Evolutionary conservation across 768 basidiomycete genomes (phyloP).

Genomic region (Amanita rimosa): DNA sequence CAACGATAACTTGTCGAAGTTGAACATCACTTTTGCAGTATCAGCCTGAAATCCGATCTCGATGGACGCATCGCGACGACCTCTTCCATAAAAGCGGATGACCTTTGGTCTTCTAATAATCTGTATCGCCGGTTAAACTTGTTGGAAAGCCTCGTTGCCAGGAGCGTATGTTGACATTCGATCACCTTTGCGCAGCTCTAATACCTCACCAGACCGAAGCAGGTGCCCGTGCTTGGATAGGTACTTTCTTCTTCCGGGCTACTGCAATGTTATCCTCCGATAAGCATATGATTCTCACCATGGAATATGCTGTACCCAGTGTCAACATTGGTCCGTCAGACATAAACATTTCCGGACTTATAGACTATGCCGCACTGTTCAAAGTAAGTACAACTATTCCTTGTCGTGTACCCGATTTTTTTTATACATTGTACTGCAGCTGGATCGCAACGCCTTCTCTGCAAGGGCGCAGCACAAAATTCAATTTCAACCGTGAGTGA

Average conservation of each 20-base stretch:
- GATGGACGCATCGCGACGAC: conserved; percentile 8
- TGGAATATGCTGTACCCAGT: conserved; percentile 11
- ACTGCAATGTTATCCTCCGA: conserved; percentile 14
- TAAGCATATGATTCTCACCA: conserved; percentile 11
- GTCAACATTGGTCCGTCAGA: conserved; percentile 1
- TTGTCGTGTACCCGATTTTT: too few species aligned
- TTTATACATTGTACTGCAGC: too few species aligned
- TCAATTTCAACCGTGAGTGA: too few species aligned
- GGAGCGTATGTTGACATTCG: conserved; percentile 2
- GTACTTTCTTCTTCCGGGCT: conserved; percentile 12
- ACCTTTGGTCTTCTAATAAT: conserved; percentile 10
- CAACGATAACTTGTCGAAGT: conserved; percentile 8
- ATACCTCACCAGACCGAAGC: conserved; percentile 12
- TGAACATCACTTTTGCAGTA: conserved; percentile 8
- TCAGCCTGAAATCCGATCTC: conserved; percentile 8
- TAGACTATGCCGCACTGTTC: too few species aligned
- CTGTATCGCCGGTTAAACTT: conserved; percentile 9
- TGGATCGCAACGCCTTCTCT: too few species aligned
- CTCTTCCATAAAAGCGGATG: conserved; percentile 6
- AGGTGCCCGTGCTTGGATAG: conserved; percentile 12
- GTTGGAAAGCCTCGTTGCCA: conserved; percentile 9
- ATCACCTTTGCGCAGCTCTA: conserved; percentile 4
- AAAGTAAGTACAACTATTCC: too few species aligned
- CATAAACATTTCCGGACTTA: background rate
- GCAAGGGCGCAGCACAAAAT: too few species aligned